A percentile compares a stretch with the other conserved stretches of the same genome.
These are phyloP conservation scores for Rhodotorula diobovata DNA, from an alignment of 768 basidiomycete genomes.

Conservation along the genomic window DNA sequence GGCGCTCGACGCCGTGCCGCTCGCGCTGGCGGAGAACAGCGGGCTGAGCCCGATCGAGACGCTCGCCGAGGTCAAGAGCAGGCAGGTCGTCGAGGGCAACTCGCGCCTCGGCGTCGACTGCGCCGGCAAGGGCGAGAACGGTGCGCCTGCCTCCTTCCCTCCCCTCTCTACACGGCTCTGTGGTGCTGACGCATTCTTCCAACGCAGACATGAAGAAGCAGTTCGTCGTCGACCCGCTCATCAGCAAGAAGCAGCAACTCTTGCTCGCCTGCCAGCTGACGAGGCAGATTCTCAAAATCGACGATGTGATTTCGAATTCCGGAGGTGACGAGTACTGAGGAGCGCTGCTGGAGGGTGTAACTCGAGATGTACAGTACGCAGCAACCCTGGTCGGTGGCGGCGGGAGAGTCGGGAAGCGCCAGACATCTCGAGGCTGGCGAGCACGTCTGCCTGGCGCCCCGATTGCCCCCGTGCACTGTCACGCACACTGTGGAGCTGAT, in stretches of 20 bases:
- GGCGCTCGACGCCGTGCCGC: slow-evolving; percentile 87
- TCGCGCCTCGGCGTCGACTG: slow-evolving; percentile 90
- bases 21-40: slow-evolving; percentile 96
- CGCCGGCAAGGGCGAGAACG: slow-evolving; percentile 74
- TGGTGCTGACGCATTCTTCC: too few relatives aligned
- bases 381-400: too few relatives aligned
- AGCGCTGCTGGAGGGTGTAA: neutral
- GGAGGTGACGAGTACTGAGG: neutral
- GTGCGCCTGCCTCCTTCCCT: slow-evolving; percentile 51
- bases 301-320: neutral
- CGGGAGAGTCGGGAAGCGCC: too few relatives aligned
- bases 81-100: slow-evolving; percentile 80
- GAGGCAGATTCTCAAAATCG: slow-evolving; percentile 4
- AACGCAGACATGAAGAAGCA: slow-evolving; percentile 89
- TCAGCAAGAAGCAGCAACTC: slow-evolving; percentile 96
- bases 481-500: too few relatives aligned
- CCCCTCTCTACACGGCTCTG: neutral
- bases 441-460: too few relatives aligned
- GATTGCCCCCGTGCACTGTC: too few relatives aligned
- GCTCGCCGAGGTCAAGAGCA: slow-evolving; percentile 87
- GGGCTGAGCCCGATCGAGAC: slow-evolving; percentile 95
- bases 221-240: slow-evolving; percentile 92
- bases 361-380: neutral
- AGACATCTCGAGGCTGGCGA: too few relatives aligned
- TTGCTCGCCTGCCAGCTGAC: slow-evolving; percentile 86